A percentile compares a stretch with the other conserved stretches of the same genome.
These are phyloP conservation scores for Lyophyllum shimeji DNA, from an alignment of 768 basidiomycete genomes.

Conservation along the genomic window DNA sequence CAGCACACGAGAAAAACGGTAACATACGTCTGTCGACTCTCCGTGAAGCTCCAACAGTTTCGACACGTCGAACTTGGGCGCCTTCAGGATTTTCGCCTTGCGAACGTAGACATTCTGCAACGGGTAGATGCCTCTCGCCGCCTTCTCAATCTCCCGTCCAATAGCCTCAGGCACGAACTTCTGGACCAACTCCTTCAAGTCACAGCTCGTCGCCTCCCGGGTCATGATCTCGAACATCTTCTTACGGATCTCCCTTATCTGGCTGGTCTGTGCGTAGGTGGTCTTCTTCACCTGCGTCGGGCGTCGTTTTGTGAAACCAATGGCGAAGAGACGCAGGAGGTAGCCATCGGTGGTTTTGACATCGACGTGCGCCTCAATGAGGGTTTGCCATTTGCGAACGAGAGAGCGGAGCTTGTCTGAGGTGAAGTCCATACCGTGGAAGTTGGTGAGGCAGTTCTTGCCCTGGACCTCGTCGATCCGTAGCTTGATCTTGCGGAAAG, in stretches of 20 bases:
- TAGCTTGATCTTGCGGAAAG: conserved; percentile 99
- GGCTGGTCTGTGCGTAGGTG: conserved; percentile 93
- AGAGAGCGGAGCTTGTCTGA: conserved; percentile 99
- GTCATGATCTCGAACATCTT: conserved; percentile 99
- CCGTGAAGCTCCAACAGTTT: conserved; percentile 97
- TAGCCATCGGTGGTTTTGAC: conserved; percentile 99
- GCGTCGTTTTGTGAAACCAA: conserved; percentile 98
- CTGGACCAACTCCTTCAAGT: conserved; percentile 97
- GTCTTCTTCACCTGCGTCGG: conserved; percentile 98
- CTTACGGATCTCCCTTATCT: conserved; percentile 96
- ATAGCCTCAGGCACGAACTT: conserved; percentile 99
- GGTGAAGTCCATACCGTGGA: conserved; percentile 99
- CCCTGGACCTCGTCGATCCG: conserved; percentile 96
- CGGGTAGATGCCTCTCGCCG: conserved; percentile 94
- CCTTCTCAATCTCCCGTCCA: conserved; percentile 99
- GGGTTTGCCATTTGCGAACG: conserved; percentile 99
- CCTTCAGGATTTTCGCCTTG: conserved; percentile 98
- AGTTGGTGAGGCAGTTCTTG: conserved; percentile 99
- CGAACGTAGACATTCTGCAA: conserved; percentile 98
- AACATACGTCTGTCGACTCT: conserved; percentile 87
- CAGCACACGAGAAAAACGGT: not conserved
- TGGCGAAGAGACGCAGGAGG: conserved; percentile 97
- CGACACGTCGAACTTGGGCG: conserved; percentile 94
- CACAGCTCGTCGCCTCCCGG: conserved; percentile 91
- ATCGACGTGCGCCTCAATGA: conserved; percentile 98